Percentiles rank a stretch among this genome's conserved stretches.
Conservation (phyloP, 805 yeast species). For the Torulaspora delbrueckii region DNA sequence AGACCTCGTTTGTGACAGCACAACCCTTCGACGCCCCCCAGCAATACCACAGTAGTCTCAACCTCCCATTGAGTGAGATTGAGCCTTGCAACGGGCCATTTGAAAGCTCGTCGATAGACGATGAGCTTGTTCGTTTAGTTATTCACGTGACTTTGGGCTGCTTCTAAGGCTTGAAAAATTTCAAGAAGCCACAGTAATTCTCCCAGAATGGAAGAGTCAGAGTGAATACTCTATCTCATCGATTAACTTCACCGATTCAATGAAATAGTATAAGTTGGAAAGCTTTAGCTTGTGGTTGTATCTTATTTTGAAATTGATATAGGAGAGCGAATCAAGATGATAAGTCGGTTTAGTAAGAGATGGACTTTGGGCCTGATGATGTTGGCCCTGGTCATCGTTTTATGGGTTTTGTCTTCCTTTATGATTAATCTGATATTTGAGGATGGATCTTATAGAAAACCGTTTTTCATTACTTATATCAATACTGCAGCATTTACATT, state of each 20-base stretch:
- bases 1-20: too few relatives aligned
- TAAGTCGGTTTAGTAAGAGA: slow-evolving; percentile 18
- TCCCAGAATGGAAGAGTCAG: not conserved
- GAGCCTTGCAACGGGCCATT: not conserved
- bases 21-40: not conserved
- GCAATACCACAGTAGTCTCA: not conserved
- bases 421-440: slow-evolving; percentile 74
- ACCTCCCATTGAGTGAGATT: not conserved
- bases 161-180: not conserved
- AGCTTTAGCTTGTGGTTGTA: not conserved
- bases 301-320: not conserved
- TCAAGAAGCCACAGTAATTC: slow-evolving; percentile 1
- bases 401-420: slow-evolving; percentile 91
- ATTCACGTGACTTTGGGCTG: not conserved
- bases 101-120: not conserved
- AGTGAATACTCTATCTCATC: not conserved
- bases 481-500: slow-evolving; percentile 82
- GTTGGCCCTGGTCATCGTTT: slow-evolving; percentile 66
- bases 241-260: not conserved
- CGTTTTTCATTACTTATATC: slow-evolving; percentile 86
- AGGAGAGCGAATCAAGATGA: slow-evolving; percentile 4
- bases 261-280: not conserved
- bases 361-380: slow-evolving; percentile 80
- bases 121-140: not conserved
- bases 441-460: slow-evolving; percentile 69